Evolutionary conservation across 75 land plant genomes (phyloP).

Genomic region (Adiantum capillusveneris): DNA sequence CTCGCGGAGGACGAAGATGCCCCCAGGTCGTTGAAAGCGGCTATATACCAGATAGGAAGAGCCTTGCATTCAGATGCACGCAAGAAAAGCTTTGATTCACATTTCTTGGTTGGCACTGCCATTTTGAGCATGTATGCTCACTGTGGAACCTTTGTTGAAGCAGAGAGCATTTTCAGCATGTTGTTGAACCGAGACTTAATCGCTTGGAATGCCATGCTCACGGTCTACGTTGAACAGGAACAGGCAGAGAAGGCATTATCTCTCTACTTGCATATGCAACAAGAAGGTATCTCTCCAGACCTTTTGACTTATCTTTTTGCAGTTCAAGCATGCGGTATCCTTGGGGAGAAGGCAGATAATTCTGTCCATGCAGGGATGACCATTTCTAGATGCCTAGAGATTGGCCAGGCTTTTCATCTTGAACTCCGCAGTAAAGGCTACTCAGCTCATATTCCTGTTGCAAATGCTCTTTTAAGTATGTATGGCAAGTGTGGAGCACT

Average conservation of each 20-base stretch:
- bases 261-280: constrained; percentile 17
- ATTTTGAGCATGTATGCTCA: constrained; percentile 5
- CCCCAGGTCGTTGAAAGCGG: too few species aligned
- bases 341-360: constrained; percentile 4
- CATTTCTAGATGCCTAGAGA: not conserved
- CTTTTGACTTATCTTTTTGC: constrained; percentile 6
- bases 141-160: constrained; percentile 6
- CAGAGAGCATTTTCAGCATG: constrained; percentile 5
- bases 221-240: not conserved
- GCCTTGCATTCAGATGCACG: not conserved
- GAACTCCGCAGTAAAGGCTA: constrained; percentile 12
- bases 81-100: not conserved
- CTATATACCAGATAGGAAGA: not conserved
- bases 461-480: constrained; percentile 9
- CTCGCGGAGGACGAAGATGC: not conserved
- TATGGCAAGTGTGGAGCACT: constrained; percentile 3
- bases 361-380: not conserved
- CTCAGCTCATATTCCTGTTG: constrained; percentile 1
- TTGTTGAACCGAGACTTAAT: constrained; percentile 3
- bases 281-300: constrained; percentile 6
- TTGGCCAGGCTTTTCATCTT: constrained; percentile 11
- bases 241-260: constrained; percentile 11
- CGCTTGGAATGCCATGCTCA: constrained; percentile 21
- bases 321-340: not conserved
- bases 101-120: constrained; percentile 1